These are phyloP conservation scores for Ilyonectria sp. DNA, from an alignment of 2,329 filamentous ascomycete species.

Conservation along the genomic window DNA sequence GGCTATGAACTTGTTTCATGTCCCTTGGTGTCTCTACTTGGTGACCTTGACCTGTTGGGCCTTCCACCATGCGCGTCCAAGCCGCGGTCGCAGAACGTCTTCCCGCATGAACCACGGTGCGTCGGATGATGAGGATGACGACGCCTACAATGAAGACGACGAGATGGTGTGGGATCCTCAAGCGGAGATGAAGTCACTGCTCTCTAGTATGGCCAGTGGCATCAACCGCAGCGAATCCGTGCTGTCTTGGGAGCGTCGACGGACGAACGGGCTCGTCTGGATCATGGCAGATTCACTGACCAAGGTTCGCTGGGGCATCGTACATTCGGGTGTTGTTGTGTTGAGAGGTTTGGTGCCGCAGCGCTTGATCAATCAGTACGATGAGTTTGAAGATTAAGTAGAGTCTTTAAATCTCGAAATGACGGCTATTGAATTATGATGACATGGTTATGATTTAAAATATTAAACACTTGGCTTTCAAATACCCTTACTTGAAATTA, in stretches of 20 bases:
- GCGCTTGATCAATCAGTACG: conserved; percentile 49
- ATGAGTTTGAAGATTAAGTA: conserved; percentile 31
- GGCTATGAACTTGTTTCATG: conserved; percentile 70
- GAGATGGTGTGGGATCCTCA: conserved; percentile 66
- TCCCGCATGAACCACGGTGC: conserved; percentile 2
- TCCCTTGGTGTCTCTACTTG: conserved; percentile 74
- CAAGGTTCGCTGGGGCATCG: conserved; percentile 73
- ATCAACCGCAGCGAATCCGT: conserved; percentile 40
- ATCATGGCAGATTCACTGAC: conserved; percentile 69
- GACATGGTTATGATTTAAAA: not conserved
- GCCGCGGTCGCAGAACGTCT: conserved; percentile 7
- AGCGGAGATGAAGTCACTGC: conserved; percentile 63
- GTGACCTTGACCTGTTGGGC: conserved; percentile 72
- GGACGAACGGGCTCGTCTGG: conserved; percentile 67
- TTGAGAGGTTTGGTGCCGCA: conserved; percentile 56
- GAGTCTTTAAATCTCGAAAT: not conserved
- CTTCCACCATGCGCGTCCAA: conserved; percentile 62
- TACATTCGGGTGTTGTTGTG: conserved; percentile 74
- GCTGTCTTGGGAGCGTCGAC: conserved; percentile 60
- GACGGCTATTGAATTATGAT: not conserved
- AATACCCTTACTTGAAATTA: not conserved
- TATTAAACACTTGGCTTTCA: not conserved
- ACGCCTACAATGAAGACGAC: conserved; percentile 55
- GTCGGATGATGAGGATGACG: conserved; percentile 18
- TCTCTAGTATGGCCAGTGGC: conserved; percentile 56